Base-by-base conservation (phyloP, 1,284 basidiomycete species). In the Meira nashicola region DNA sequence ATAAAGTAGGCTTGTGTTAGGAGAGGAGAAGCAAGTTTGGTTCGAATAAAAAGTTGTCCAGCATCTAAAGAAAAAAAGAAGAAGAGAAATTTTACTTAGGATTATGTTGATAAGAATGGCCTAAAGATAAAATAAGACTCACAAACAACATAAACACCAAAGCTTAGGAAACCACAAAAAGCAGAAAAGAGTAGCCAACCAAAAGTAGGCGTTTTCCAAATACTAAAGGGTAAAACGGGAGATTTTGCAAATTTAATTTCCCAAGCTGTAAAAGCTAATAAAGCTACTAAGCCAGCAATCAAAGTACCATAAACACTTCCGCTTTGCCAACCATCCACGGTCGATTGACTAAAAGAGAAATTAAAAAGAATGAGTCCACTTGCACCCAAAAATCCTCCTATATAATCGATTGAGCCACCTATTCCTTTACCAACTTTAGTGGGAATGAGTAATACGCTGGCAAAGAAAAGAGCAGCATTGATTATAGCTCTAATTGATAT, bases 331-430 rank as follows among this genome's bases (percentile, higher is more conserved):
- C 25, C 47, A 28, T 21, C 19, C 11, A 49, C 47, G 19, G 19
- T 49, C 17, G 47, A 49, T 28, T 49, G 47, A 28, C 47, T 49
- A 28, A 49, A 49, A 11, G 47, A 10, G 25, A 49, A 49, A 49
- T 49, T 49, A 21, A 49, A 49, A 11, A 49, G 47, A 17, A 49
- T 12, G 25, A 49, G 47, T 10, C 47, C 47, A 12, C 17, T 17
- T 49, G 47, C 47, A 12, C 47, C 47, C 47, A 49, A 21, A 11
- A 49, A 49, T 11, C 17, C 47, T 10, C 47, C 47, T 10, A 49
- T 28, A 11, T 10, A 10, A 49, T 49, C 47, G 19, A 49, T 17
- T 12, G 11, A 11, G 47, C 47, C 47, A 12, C 47, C 47, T 10
- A 17, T 11, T 10, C 47, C 47, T 11, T 49, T 17, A 17, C 47